Evolutionary conservation across 768 basidiomycete species (phyloP), one percentile per base, ranked within the genome.

Genomic region (Auriscalpium orientale): DNA sequence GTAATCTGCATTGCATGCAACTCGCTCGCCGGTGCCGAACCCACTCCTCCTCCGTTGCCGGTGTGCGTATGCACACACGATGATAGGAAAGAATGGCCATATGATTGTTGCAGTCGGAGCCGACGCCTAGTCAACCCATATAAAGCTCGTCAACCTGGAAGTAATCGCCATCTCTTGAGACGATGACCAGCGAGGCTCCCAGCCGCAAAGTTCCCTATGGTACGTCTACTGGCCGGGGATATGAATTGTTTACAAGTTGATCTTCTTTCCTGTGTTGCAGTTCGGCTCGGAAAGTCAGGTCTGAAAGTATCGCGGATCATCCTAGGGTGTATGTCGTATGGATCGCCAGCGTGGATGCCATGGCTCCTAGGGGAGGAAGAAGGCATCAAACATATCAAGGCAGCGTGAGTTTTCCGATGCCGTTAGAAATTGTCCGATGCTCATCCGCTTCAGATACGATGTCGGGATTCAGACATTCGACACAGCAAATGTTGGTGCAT

Each of bases 281-380:
- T 69, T 15, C 72, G 74, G 46, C 70, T 76, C 20, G 80, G 80
- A n/a, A 72, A 71, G 37, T 77, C 75, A 0, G 80, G 80, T 12
- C 62, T 77, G 28, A 75, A 81, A 65, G 74, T 83, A 8, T 81
- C 80, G 11, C 73, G 66, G 61, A 67, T 79, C 53, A 78, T 80
- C 48, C 69, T 82, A 1, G 79, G 80, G 1, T 74, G 73, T 46
- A 77, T 77, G 76, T 68, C 71, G 44, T 79, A 76, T 50, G 77
- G 69, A 18, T 51, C 63, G 33, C 69, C 76, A 11, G 72, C 77
- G 11, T 84, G 82, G 79, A 74, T 79, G 60, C 63, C 66, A 4
- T 83, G 81, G 82, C 73, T 82, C 9, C 58, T 79, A 18, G 74
- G 71, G 2, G 77, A 80, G 56, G 76, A 77, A 51, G 68, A 75